Base-by-base conservation (phyloP, 352 stramenopile genomes). In the Globisporangium polare region DNA sequence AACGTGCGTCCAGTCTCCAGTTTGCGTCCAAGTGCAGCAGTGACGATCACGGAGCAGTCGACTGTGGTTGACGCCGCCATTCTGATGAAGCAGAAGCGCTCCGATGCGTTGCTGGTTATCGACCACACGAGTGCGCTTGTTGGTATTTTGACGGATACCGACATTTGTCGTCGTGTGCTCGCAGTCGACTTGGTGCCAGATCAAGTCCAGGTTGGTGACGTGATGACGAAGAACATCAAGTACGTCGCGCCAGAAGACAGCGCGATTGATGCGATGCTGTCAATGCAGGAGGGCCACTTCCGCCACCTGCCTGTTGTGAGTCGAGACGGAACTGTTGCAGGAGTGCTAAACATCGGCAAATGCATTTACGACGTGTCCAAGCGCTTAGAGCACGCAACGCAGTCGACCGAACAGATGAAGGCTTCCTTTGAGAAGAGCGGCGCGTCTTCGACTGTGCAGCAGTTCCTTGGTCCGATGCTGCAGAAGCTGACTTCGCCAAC, bases 341-440 rank as follows among this genome's bases (percentile, higher is more conserved):
- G 97, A 54, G 76, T 99, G 31, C 73, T 99, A 31, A 98, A 99
- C 77, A 99, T 99, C 77, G 96, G 95, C 17, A 98, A 98, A 63
- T 99, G 97, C 63, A 86, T 99, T 54, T 98, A 99, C 75, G 97
- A 99, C 66, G 97, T 98, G 0, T 99, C 98, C 3, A 93, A 92
- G 67, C 97, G 97, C 7, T 80, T 99, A 3, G 97, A 99, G 65
- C 89, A 94, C 53, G 88, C 84, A 6, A 92, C 77, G 33, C 69
- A 89, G 53, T 94, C 88, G 1, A 94, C 81, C 3, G 83, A 96
- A 50, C 80, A 94, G 62, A 66, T 96, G 15, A 92, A 94, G 67
- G 79, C 84, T 22, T 92, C 83, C 0, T 65, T 95, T 15, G 83
- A 94, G 53, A 88, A 88, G 60, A 87, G 78, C 26, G 80, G 80